phyloP scores from a whole-genome alignment of 371 early-diverging fungal genomes.

The Apophysomyces variabilis region DNA sequence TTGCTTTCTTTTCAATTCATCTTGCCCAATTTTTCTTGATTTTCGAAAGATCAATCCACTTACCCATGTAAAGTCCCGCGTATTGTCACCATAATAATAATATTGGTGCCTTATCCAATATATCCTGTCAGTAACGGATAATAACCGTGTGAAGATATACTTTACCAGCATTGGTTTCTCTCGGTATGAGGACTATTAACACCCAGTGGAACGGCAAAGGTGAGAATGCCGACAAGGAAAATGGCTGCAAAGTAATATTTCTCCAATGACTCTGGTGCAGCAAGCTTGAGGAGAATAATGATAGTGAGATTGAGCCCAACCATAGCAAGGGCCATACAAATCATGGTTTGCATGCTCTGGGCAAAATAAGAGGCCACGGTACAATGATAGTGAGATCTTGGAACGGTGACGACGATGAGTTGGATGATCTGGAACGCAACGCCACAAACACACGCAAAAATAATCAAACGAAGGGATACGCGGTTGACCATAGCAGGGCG shows the following conservation, averaged over 20 bases:
- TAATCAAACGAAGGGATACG: constrained; percentile 41
- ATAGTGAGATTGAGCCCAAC: constrained; percentile 40
- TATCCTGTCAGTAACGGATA: background rate
- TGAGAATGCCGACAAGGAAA: constrained; percentile 17
- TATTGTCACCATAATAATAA: constrained; percentile 29
- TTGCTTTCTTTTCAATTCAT: background rate
- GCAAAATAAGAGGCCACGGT: constrained; percentile 22
- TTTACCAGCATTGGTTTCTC: constrained; percentile 27
- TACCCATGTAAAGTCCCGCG: constrained; percentile 39
- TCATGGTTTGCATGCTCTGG: constrained; percentile 33
- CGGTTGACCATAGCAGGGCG: constrained; percentile 32
- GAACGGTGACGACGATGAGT: constrained; percentile 17
- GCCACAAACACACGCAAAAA: constrained; percentile 26
- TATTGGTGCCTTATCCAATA: constrained; percentile 38
- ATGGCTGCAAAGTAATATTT: constrained; percentile 33
- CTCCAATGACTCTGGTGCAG: constrained; percentile 29
- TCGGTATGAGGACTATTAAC: background rate
- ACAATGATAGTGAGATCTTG: constrained; percentile 14
- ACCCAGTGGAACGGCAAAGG: constrained; percentile 19
- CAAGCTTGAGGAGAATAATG: constrained; percentile 34
- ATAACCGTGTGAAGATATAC: too few species aligned
- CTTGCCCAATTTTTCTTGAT: background rate
- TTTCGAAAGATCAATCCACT: background rate
- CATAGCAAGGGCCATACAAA: constrained; percentile 38
- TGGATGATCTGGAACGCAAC: constrained; percentile 26